phyloP scores from a whole-genome alignment of 2,329 filamentous ascomycete genomes.

The Fusarium cyanostomum region DNA sequence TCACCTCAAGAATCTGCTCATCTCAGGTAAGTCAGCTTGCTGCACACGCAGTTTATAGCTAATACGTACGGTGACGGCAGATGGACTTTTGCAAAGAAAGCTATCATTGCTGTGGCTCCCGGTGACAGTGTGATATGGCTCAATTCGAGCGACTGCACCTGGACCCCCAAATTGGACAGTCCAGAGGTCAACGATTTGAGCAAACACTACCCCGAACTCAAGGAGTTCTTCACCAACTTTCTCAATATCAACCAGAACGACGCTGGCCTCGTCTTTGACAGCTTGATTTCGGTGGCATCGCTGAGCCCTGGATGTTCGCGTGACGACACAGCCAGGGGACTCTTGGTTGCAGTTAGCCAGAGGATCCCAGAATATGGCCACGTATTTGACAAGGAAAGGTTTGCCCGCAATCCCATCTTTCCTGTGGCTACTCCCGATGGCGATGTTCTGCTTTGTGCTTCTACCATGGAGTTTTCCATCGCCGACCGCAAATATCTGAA shows the following conservation, averaged over 20 bases:
- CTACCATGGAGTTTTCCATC: slow-evolving; percentile 36
- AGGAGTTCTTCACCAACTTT: slow-evolving; percentile 36
- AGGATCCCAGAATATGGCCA: slow-evolving; percentile 31
- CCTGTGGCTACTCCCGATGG: slow-evolving; percentile 23
- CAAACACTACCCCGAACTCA: slow-evolving; percentile 33
- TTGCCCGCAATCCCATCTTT: slow-evolving; percentile 25
- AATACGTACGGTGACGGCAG: neutral
- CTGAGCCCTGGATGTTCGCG: slow-evolving; percentile 23
- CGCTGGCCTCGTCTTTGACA: slow-evolving; percentile 30
- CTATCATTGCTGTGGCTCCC: slow-evolving; percentile 23
- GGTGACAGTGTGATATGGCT: slow-evolving; percentile 31
- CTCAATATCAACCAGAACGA: slow-evolving; percentile 29
- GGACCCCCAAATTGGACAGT: slow-evolving; percentile 32
- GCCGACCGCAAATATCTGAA: slow-evolving; percentile 30
- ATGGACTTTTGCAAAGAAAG: slow-evolving; percentile 8
- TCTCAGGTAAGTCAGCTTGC: slow-evolving; percentile 18
- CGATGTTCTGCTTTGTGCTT: slow-evolving; percentile 25
- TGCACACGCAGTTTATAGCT: neutral
- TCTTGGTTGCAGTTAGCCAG: slow-evolving; percentile 27
- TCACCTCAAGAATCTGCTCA: slow-evolving; percentile 20
- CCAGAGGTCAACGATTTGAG: slow-evolving; percentile 33
- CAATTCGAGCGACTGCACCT: slow-evolving; percentile 26
- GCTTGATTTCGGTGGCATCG: slow-evolving; percentile 24
- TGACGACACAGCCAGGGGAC: slow-evolving; percentile 26
- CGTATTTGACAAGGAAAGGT: slow-evolving; percentile 29